Evolutionary conservation across 495 filamentous ascomycete species (phyloP).

Genomic region (Aspergillus steynii): DNA sequence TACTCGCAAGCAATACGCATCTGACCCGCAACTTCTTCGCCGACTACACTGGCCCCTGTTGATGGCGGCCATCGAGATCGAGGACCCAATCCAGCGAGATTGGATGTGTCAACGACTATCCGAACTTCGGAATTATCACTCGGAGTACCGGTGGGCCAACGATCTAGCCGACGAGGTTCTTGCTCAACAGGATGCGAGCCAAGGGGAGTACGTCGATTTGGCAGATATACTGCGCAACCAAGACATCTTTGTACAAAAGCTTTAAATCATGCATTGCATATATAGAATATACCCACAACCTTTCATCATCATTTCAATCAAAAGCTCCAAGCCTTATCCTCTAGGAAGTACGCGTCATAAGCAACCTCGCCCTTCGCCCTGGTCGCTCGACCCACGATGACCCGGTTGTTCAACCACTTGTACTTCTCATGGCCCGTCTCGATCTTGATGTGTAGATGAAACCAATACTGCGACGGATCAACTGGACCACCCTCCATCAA

Average conservation of each 20-base stretch:
- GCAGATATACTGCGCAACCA: conserved; percentile 32
- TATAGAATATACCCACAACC: conserved; percentile 21
- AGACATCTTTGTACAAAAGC: neutral
- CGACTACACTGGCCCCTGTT: conserved; percentile 49
- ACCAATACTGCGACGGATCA: conserved; percentile 32
- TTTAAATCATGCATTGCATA: conserved; percentile 1
- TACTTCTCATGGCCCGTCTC: conserved; percentile 37
- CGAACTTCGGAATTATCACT: conserved; percentile 34
- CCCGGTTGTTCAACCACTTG: conserved; percentile 35
- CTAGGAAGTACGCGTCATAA: conserved; percentile 34
- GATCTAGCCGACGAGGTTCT: conserved; percentile 36
- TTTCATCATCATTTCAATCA: conserved; percentile 1
- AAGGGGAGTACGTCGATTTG: conserved; percentile 33
- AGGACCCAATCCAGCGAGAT: conserved; percentile 33
- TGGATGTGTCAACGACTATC: conserved; percentile 42
- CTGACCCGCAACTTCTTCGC: conserved; percentile 35
- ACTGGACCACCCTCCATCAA: conserved; percentile 33
- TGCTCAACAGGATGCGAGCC: conserved; percentile 29
- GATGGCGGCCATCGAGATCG: conserved; percentile 47
- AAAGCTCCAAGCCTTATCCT: conserved; percentile 19
- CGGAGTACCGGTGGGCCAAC: conserved; percentile 37
- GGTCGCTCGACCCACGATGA: conserved; percentile 32
- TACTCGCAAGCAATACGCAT: conserved; percentile 37
- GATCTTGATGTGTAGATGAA: conserved; percentile 32
- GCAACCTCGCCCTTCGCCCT: conserved; percentile 31